These are phyloP conservation scores for Helenozyma baotianmanensis DNA, from an alignment of 805 yeast genomes.

Conservation along the genomic window DNA sequence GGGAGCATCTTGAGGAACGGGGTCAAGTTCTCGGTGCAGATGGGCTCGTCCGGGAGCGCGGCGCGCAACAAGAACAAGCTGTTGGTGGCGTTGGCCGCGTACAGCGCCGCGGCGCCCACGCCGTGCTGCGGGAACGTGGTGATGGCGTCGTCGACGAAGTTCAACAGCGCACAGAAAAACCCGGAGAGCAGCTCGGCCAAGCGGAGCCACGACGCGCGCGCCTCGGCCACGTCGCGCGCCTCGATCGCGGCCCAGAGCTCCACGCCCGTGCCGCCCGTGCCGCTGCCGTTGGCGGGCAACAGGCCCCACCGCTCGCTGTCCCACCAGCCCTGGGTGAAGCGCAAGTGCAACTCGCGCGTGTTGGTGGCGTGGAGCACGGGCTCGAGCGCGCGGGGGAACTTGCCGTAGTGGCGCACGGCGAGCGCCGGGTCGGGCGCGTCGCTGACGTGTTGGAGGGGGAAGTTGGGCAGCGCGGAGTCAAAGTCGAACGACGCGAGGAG, in stretches of 20 bases:
- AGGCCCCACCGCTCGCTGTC: constrained; percentile 84
- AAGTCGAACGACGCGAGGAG: constrained; percentile 70
- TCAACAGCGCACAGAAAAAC: constrained; percentile 89
- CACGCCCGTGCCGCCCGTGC: constrained; percentile 91
- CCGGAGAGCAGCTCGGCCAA: constrained; percentile 80
- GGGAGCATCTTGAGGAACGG: constrained; percentile 89
- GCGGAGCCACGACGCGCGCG: constrained; percentile 62
- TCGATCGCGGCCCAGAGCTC: constrained; percentile 87
- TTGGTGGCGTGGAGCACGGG: constrained; percentile 65
- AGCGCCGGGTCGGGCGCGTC: constrained; percentile 12
- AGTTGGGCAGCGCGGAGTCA: constrained; percentile 51
- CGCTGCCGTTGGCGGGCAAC: constrained; percentile 65
- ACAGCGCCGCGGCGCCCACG: constrained; percentile 18
- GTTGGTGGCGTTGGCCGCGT: constrained; percentile 25
- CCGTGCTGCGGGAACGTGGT: constrained; percentile 63
- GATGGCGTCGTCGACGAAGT: constrained; percentile 74
- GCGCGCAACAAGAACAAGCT: constrained; percentile 64
- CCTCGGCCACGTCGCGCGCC: constrained; percentile 50
- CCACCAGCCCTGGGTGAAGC: constrained; percentile 96
- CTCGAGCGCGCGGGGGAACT: constrained; percentile 78
- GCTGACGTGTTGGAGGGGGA: constrained; percentile 17
- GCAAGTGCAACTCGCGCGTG: constrained; percentile 71
- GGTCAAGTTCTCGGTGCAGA: constrained; percentile 94
- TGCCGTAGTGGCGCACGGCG: constrained; percentile 46
- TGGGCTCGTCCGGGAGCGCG: constrained; percentile 89